Conservation (phyloP, 805 yeast genomes). For the Candida taoyuanica region DNA sequence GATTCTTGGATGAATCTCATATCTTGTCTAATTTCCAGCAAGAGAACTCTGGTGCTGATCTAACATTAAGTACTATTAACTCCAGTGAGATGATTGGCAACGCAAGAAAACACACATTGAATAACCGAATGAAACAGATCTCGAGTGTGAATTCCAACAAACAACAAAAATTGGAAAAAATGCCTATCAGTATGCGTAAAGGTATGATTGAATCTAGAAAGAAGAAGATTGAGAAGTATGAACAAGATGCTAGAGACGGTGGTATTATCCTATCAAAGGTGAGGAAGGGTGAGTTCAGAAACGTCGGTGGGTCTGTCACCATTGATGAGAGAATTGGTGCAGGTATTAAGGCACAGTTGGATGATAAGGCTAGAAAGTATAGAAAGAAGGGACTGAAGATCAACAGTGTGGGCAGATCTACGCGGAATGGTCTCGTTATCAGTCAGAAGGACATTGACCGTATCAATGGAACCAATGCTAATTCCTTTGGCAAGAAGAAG, state of each 20-base stretch:
- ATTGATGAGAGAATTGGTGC: slow-evolving; percentile 38
- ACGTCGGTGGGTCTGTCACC: slow-evolving; percentile 40
- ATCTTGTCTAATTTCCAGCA: slow-evolving; percentile 39
- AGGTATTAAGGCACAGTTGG: slow-evolving; percentile 45
- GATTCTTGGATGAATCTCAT: slow-evolving; percentile 69
- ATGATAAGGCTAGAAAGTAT: slow-evolving; percentile 31
- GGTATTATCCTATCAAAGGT: slow-evolving; percentile 81
- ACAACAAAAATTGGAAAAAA: slow-evolving; percentile 51
- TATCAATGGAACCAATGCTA: slow-evolving; percentile 28
- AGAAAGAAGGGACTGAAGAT: slow-evolving; percentile 81
- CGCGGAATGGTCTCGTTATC: slow-evolving; percentile 73
- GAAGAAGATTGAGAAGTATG: slow-evolving; percentile 50
- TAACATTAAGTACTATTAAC: slow-evolving; percentile 59
- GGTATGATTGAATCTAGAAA: slow-evolving; percentile 67
- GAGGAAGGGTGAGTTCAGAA: slow-evolving; percentile 62
- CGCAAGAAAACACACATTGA: slow-evolving; percentile 60
- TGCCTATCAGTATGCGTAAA: slow-evolving; percentile 86
- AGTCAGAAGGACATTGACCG: slow-evolving; percentile 62
- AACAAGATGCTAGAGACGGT: slow-evolving; percentile 79
- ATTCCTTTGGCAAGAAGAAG: slow-evolving; percentile 6
- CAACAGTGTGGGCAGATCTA: slow-evolving; percentile 67
- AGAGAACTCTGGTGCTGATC: slow-evolving; percentile 49
- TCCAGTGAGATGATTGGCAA: slow-evolving; percentile 48
- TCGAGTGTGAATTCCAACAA: slow-evolving; percentile 39
- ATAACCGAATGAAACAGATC: slow-evolving; percentile 48